Evolutionary conservation across 345 rosid species (phyloP), one percentile per base, ranked within the genome.

Genomic region (Lumnitzera racemosa): DNA sequence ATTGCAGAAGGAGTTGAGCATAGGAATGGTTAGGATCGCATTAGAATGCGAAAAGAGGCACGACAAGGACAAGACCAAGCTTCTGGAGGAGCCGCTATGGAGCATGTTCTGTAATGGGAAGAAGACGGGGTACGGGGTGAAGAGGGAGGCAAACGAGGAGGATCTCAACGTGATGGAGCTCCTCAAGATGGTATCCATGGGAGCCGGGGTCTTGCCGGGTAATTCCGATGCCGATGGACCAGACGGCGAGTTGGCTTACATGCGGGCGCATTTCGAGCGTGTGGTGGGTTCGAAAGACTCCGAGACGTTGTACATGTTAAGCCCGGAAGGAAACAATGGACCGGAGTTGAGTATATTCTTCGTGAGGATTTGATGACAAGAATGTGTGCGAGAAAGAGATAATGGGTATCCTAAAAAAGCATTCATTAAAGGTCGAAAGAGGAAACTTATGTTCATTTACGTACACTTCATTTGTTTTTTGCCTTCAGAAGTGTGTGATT

Each of bases 271-370:
- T 71, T 88, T 88, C 7, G 96, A 91, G 57, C 78, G 87, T 13
- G 79, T 88, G 4, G 73, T 88, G 51, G 98, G 98, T 20, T 88
- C 98, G 3, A 91, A 80, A 67, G 96, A 90, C 67, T 88, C 96
- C 0, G 94, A 90, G 63, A 90, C 91, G 0, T 61, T 82, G 11
- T 85, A 90, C 62, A 90, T 90, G 97, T 51, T 88, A 69, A 85
- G 96, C 69, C 97, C 97, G 0, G 96, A 88, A 52, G 88, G 83
- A 2, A 81, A 82, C 49, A 84, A 61, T 69, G 94, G 96, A 49
- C 96, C 98, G 0, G 98, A 88, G 64, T 88, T 91, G 46, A 88
- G 89, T 61, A 74, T 91, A 15, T 91, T 91, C 68, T 70, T 91
- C 24, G 83, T 91, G 29, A 73, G 98, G 70, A 62, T 88, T 20